A percentile compares a stretch with the other conserved stretches of the same genome.
Evolutionary conservation across 2,329 filamentous ascomycete species (phyloP).

Genomic region (Cordyceps militaris): DNA sequence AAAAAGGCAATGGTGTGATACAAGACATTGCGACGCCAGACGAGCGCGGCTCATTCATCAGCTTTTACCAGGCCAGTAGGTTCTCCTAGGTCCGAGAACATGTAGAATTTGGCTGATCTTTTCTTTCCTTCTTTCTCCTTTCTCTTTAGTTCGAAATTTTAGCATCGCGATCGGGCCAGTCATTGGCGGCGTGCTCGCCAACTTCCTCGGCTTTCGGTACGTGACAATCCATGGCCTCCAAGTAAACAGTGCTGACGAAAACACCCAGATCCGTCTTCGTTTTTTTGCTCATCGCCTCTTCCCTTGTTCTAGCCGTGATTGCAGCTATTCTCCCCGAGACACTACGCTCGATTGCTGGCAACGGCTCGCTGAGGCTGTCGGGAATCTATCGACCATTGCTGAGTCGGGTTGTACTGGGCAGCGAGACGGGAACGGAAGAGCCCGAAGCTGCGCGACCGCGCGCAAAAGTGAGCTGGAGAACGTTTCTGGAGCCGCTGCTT

Average conservation of each 20-base stretch:
- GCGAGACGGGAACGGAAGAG: neutral
- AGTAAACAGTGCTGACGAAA: neutral
- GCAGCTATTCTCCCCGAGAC: neutral
- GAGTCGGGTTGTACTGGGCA: neutral
- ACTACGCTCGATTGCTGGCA: neutral
- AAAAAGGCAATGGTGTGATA: conserved; percentile 28
- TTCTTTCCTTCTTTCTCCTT: neutral
- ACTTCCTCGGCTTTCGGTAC: neutral
- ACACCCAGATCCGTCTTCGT: neutral
- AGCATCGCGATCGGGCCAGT: neutral
- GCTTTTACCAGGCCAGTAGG: conserved; percentile 27
- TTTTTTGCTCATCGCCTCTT: neutral
- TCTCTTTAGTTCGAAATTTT: neutral
- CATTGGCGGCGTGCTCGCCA: neutral
- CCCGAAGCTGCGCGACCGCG: neutral
- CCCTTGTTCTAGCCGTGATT: neutral
- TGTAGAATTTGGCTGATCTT: neutral
- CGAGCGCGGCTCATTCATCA: conserved; percentile 24
- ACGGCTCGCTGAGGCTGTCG: neutral
- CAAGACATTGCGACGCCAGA: conserved; percentile 23
- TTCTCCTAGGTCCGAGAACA: neutral
- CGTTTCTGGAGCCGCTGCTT: neutral
- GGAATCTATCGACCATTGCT: neutral
- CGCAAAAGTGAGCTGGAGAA: neutral
- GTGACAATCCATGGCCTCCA: neutral